Percentiles rank a stretch among this genome's conserved stretches.
Evolutionary conservation across 164 flowering plant species (phyloP).

Genomic region (Santalum album): DNA sequence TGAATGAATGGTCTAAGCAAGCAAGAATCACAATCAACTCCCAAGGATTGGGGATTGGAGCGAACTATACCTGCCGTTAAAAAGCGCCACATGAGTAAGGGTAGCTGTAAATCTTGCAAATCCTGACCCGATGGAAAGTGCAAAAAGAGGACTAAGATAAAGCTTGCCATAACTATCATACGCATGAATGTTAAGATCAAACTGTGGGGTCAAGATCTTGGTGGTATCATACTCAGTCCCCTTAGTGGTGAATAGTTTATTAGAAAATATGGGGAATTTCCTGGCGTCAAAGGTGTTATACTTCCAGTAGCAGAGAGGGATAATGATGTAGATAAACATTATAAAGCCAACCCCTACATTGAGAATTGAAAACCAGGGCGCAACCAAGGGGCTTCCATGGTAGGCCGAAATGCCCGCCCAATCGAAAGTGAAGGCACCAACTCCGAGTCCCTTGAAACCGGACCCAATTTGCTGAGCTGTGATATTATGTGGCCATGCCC

Average conservation of each 20-base stretch:
- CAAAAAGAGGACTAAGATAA: conserved; percentile 1
- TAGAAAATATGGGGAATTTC: conserved; percentile 2
- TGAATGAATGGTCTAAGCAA: too few species aligned
- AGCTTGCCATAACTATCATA: conserved; percentile 1
- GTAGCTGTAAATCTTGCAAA: conserved; percentile 4
- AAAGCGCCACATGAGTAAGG: conserved; percentile 4
- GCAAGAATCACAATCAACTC: background rate
- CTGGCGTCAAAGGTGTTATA: conserved; percentile 2
- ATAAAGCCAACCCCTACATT: conserved; percentile 1
- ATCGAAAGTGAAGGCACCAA: conserved; percentile 1
- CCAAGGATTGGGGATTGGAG: too few species aligned
- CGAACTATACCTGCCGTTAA: conserved; percentile 3
- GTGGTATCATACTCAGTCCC: background rate
- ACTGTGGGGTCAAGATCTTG: conserved; percentile 1
- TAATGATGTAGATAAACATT: conserved; percentile 1
- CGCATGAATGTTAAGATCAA: background rate
- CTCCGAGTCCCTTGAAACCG: background rate
- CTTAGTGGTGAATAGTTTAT: background rate
- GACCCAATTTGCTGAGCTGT: conserved; percentile 1
- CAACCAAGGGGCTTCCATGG: background rate
- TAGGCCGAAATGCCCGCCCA: conserved; percentile 5
- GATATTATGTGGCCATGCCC: conserved; percentile 2
- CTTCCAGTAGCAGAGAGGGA: conserved; percentile 6
- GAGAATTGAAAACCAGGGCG: conserved; percentile 2
- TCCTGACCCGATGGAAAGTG: conserved; percentile 5